phyloP scores from a whole-genome alignment of 2,329 filamentous ascomycete genomes.

The Elsinoe perseae region DNA sequence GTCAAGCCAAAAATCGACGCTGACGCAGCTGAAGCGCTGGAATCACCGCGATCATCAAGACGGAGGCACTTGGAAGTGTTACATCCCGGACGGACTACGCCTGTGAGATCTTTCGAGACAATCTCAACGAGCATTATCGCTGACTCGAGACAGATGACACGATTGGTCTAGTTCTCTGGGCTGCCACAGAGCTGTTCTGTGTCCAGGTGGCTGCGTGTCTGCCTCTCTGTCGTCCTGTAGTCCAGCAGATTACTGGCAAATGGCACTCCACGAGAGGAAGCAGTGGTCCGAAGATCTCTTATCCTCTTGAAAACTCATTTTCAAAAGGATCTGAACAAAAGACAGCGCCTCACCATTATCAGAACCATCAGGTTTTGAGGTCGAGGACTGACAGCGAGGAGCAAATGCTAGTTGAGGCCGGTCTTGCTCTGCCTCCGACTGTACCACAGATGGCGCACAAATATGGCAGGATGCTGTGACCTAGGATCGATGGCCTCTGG shows the following conservation, averaged over 20 bases:
- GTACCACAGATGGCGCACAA: conserved; percentile 6
- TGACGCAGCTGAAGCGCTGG: conserved; percentile 23
- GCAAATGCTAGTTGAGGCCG: conserved; percentile 2
- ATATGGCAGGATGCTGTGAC: background rate
- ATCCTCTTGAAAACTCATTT: background rate
- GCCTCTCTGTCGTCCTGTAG: background rate
- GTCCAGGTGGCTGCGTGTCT: conserved; percentile 3
- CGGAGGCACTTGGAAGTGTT: conserved; percentile 27
- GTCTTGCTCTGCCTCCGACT: background rate
- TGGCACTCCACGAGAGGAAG: background rate
- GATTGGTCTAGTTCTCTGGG: background rate
- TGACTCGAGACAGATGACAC: background rate
- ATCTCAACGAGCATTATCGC: background rate
- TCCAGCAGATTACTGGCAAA: conserved; percentile 1
- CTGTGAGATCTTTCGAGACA: conserved; percentile 10
- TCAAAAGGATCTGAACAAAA: background rate
- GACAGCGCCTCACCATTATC: background rate
- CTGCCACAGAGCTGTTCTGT: conserved; percentile 5
- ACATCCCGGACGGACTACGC: conserved; percentile 27
- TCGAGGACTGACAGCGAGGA: conserved; percentile 4
- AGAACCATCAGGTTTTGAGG: background rate
- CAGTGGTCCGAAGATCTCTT: background rate
- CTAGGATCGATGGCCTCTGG: too few relatives aligned
- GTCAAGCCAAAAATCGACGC: background rate
- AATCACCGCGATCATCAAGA: conserved; percentile 28